phyloP scores from a whole-genome alignment of 495 filamentous ascomycete species.

The Glarea lozoyensis region DNA sequence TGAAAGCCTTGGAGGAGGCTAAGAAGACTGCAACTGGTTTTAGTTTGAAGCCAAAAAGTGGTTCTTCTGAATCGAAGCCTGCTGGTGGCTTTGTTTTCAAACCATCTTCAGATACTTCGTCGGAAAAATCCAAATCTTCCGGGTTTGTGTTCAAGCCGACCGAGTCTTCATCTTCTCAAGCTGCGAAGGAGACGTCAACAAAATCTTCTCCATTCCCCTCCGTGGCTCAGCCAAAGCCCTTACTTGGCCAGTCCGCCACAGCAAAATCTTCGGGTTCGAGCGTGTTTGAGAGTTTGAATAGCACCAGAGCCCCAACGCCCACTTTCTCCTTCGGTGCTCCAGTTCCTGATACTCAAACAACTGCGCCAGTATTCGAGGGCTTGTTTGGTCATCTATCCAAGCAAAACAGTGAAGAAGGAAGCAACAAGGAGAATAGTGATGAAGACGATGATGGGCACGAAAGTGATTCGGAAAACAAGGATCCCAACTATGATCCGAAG shows the following conservation, averaged over 20 bases:
- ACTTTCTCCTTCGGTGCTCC: conserved; percentile 22
- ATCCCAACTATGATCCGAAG: conserved; percentile 20
- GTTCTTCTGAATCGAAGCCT: too few relatives aligned
- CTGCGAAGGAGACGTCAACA: too few relatives aligned
- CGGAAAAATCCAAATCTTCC: too few relatives aligned
- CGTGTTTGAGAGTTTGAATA: conserved; percentile 13
- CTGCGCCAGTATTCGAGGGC: conserved; percentile 21
- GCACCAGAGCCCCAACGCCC: conserved; percentile 19
- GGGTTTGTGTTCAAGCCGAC: too few relatives aligned
- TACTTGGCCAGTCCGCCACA: conserved; percentile 5
- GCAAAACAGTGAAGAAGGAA: conserved; percentile 24
- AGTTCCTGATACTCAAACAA: conserved; percentile 15
- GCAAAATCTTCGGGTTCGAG: conserved; percentile 6
- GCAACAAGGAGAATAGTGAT: conserved; percentile 18
- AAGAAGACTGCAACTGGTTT: conserved; percentile 12
- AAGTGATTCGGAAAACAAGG: conserved; percentile 15
- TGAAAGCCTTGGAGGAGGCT: conserved; percentile 30
- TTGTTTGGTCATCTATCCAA: conserved; percentile 45
- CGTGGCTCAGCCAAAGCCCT: conserved; percentile 5
- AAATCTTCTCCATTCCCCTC: too few relatives aligned
- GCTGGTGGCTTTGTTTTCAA: too few relatives aligned
- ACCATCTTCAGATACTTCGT: too few relatives aligned
- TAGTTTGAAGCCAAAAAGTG: too few relatives aligned
- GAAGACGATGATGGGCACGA: conserved; percentile 20
- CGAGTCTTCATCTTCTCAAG: too few relatives aligned